Conservation (phyloP, 225 moss, liverwort and hornwort species). For the Sphagnum contortum region DNA sequence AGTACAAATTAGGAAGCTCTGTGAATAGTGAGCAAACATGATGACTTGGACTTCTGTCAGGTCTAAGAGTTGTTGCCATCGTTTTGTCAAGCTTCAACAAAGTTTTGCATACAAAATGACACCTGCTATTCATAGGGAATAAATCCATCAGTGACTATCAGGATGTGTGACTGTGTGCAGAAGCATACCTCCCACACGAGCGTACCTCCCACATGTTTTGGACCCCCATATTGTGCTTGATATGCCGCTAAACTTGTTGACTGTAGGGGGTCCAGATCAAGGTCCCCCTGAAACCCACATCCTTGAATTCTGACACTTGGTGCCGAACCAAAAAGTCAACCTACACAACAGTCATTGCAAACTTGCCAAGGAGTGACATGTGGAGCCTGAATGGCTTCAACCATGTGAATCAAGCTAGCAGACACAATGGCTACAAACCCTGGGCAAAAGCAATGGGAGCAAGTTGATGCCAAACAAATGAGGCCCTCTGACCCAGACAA, state of each 20-base stretch:
- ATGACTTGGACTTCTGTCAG: too few relatives aligned
- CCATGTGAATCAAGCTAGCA: slow-evolving; percentile 28
- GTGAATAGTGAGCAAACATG: too few relatives aligned
- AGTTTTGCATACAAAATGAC: too few relatives aligned
- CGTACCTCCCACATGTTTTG: slow-evolving; percentile 24
- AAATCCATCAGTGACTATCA: too few relatives aligned
- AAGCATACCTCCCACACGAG: slow-evolving; percentile 15
- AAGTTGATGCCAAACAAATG: not conserved
- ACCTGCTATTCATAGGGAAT: too few relatives aligned
- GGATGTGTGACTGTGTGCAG: too few relatives aligned
- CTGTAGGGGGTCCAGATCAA: slow-evolving; percentile 46
- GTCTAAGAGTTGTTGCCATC: too few relatives aligned
- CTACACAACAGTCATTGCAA: not conserved
- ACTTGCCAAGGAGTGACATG: slow-evolving; percentile 17
- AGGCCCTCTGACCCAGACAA: slow-evolving; percentile 30
- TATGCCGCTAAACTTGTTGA: slow-evolving; percentile 18
- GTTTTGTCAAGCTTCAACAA: too few relatives aligned
- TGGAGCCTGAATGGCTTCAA: slow-evolving; percentile 15
- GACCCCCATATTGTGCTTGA: slow-evolving; percentile 58
- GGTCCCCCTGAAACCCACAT: slow-evolving; percentile 78
- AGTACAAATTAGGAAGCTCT: too few relatives aligned
- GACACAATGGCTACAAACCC: slow-evolving; percentile 24
- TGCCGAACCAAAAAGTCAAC: slow-evolving; percentile 45
- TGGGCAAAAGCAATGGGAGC: slow-evolving; percentile 33
- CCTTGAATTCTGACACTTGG: slow-evolving; percentile 79